Percentiles rank a stretch among this genome's conserved stretches.
phyloP scores from a whole-genome alignment of 2,329 filamentous ascomycete species.

The Diaporthe batatas region DNA sequence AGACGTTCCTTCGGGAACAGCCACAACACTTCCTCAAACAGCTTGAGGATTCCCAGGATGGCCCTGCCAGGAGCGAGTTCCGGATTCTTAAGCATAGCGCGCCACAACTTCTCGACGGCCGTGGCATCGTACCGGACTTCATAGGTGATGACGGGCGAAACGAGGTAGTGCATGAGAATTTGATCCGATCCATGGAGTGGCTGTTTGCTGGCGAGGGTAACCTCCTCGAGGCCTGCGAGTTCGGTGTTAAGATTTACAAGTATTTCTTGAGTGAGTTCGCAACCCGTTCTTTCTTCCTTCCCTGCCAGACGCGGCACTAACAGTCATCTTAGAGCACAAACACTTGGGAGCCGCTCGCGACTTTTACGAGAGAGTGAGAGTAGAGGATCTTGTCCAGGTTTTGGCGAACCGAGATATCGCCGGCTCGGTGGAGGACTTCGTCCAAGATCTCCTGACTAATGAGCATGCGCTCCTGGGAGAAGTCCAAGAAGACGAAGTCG shows the following conservation, averaged over 20 bases:
- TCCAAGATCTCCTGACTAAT: slow-evolving; percentile 53
- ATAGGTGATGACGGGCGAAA: slow-evolving; percentile 71
- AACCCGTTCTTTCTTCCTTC: slow-evolving; percentile 45
- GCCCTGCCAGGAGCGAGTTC: slow-evolving; percentile 61
- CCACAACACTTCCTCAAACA: slow-evolving; percentile 65
- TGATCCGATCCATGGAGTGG: slow-evolving; percentile 90
- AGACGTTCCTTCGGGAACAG: slow-evolving; percentile 80
- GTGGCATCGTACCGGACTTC: slow-evolving; percentile 78
- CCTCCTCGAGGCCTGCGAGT: slow-evolving; percentile 52
- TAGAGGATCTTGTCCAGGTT: slow-evolving; percentile 61
- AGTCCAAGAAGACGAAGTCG: slow-evolving; percentile 48
- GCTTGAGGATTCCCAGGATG: slow-evolving; percentile 53
- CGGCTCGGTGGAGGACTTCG: slow-evolving; percentile 58
- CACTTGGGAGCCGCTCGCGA: slow-evolving; percentile 68
- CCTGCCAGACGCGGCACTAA: slow-evolving; percentile 44
- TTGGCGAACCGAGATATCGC: slow-evolving; percentile 55
- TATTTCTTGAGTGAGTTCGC: slow-evolving; percentile 80
- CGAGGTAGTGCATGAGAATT: slow-evolving; percentile 57
- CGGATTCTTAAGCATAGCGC: slow-evolving; percentile 62
- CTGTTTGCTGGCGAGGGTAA: slow-evolving; percentile 76
- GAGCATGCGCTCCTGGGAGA: slow-evolving; percentile 41
- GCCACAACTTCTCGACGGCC: slow-evolving; percentile 70
- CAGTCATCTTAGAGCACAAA: slow-evolving; percentile 57
- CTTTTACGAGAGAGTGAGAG: slow-evolving; percentile 65
- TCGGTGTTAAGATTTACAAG: slow-evolving; percentile 80